Conservation (phyloP, 768 basidiomycete genomes). For the Krasilnikovozyma curviuscula region DNA sequence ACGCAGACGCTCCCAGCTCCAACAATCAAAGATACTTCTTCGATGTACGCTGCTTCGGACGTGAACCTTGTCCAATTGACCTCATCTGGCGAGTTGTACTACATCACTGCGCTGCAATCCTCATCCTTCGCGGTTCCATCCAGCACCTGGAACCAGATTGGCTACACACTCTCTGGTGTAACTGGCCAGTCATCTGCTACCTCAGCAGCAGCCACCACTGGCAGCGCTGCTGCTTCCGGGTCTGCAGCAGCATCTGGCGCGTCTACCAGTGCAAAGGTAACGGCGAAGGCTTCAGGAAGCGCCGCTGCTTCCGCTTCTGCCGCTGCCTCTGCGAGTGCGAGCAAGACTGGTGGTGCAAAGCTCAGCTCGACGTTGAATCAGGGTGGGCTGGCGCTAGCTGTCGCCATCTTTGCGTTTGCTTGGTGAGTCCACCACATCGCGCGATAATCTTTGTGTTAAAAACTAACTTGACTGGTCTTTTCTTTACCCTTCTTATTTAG, state of each 20-base stretch:
- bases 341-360: no score
- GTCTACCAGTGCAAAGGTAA: background rate
- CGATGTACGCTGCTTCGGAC: conserved; percentile 46
- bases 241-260: background rate
- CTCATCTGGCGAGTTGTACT: conserved; percentile 40
- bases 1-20: conserved; percentile 46
- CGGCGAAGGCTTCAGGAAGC: background rate
- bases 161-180: conserved; percentile 19
- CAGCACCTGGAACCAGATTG: conserved; percentile 24
- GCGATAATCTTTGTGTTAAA: no score
- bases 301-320: conserved; percentile 1
- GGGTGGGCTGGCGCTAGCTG: no score
- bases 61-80: conserved; percentile 48
- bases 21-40: conserved; percentile 37
- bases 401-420: no score
- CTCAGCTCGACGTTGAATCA: no score
- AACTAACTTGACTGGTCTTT: no score
- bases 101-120: conserved; percentile 27
- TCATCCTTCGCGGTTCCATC: conserved; percentile 17
- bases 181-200: background rate
- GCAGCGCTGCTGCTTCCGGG: background rate
- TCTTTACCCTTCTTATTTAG: no score
- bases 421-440: no score
- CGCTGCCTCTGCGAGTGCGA: background rate
- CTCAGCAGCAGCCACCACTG: background rate